Base-by-base conservation (phyloP, 139 green algal genomes). In the Mychonastes homosphaera region DNA sequence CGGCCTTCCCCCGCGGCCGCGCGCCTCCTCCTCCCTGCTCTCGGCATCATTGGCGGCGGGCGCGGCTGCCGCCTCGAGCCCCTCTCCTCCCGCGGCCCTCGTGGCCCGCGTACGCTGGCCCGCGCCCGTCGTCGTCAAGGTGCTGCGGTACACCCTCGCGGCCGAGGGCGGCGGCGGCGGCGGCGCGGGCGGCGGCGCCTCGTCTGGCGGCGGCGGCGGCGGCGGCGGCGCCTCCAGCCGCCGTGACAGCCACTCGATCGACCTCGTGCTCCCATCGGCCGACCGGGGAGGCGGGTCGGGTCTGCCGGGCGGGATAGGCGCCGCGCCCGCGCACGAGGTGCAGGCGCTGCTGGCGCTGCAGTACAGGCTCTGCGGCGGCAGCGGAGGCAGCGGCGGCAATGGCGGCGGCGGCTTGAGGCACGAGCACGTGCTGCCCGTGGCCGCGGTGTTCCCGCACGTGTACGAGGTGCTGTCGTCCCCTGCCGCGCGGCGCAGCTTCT, bases 361-460 rank as follows among this genome's bases (percentile, higher is more conserved):
- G 59, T 66, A 66, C 59, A 26, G 59, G 48, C 48, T 66, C 36
- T 66, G 59, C 48, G 32, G 26, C 16, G n/a, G n/a, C n/a, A n/a
- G n/a, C n/a, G n/a, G n/a, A n/a, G n/a, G n/a, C n/a, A n/a, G n/a
- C n/a, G n/a, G n/a, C n/a, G n/a, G n/a, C n/a, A n/a, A n/a, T n/a
- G n/a, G n/a, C n/a, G n/a, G n/a, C n/a, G n/a, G n/a, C n/a, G n/a
- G n/a, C n/a, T 12, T 66, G n/a, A 32, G 27, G 30, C 59, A 66
- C 29, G n/a, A 26, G 18, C 48, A 66, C 29, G 29, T 66, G 26
- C 47, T 66, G 48, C 47, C 58, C 27, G 48, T 59, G 35, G 48
- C 58, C n/a, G 59, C 59, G 0, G 71, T 78, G 15, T 78, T 71
- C 38, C 71, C 71, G 8, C 21, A 57, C 0, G 60, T 71, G 15